Percentiles rank a stretch among this genome's conserved stretches.
phyloP scores from a whole-genome alignment of 1,139 yeast species.

The Kodamaea suecica region DNA sequence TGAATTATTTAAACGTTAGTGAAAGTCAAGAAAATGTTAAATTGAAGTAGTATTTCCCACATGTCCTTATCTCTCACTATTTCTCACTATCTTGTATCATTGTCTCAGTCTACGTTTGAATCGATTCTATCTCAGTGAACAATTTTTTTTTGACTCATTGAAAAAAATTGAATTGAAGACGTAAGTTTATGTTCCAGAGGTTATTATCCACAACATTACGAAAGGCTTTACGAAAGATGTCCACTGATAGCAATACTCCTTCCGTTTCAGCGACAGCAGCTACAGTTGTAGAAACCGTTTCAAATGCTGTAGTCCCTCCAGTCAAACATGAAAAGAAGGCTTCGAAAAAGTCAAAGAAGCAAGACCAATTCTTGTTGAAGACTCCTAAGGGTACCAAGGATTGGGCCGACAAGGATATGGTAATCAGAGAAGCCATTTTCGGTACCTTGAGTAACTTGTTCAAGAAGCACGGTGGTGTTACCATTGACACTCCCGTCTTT shows the following conservation, averaged over 20 bases:
- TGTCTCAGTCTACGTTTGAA: no score
- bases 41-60: no score
- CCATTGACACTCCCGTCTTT: slow-evolving; percentile 96
- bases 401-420: slow-evolving; percentile 98
- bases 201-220: slow-evolving; percentile 10
- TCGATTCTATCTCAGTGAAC: no score
- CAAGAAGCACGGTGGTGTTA: slow-evolving; percentile 95
- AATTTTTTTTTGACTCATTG: no score
- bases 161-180: not conserved
- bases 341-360: slow-evolving; percentile 30
- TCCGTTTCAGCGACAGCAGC: slow-evolving; percentile 14
- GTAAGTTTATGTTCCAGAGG: slow-evolving; percentile 13
- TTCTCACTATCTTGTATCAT: not conserved
- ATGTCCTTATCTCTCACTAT: not conserved
- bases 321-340: slow-evolving; percentile 10
- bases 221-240: slow-evolving; percentile 21
- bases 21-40: no score
- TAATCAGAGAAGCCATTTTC: slow-evolving; percentile 84
- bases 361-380: slow-evolving; percentile 63
- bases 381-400: slow-evolving; percentile 98
- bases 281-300: slow-evolving; percentile 10
- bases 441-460: slow-evolving; percentile 66
- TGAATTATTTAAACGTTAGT: not conserved
- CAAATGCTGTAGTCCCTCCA: slow-evolving; percentile 11
- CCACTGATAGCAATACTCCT: slow-evolving; percentile 22